Base-by-base conservation (phyloP, 306 rosid species). In the Medicago arabica region DNA sequence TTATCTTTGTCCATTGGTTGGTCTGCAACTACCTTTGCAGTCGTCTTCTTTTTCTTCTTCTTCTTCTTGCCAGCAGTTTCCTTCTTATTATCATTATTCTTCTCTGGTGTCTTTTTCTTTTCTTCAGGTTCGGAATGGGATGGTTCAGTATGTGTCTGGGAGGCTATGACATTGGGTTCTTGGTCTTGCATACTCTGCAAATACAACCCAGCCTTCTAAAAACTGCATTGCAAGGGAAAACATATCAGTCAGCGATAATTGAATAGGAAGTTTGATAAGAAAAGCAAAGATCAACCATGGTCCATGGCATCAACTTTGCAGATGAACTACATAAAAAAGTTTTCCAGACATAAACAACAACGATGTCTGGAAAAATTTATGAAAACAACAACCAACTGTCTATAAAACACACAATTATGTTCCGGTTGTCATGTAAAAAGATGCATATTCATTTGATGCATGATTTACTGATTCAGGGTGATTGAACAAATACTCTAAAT, bases 161-260 rank as follows among this genome's bases (percentile, higher is more conserved):
- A 34, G 7, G 38, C 38, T 34, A 34, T 34, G 5, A 7, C 38
- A 34, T 34, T n/a, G 38, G 38, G 58, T 91, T 84, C 89, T 96
- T 13, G 98, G 97, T 75, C 86, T 89, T 18, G 99, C 99, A 54
- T 96, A 96, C 88, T 96, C 99, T 0, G 99, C 98, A 70, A 92
- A 96, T 84, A 96, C 90, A 59, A 96, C 97, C 99, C 99, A 96
- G 59, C 99, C 99, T 57, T 96, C 98, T 53, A 96, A 86, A 85
- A 92, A 92, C 99, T 96, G 81, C 17, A 80, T 17, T 36, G 57
- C 75, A 76, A 66, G 60, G 38, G 28, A 51, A 41, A 80, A 46
- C 64, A 58, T 58, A 21, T 71, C 49, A 62, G 69, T 75, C 67
- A 34, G 71, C 55, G 60, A 69, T 19, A 41, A 16, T 44, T 25